Evolutionary conservation across 371 early-diverging fungal species (phyloP).

Genomic region (Syncephalastrum monosporum): DNA sequence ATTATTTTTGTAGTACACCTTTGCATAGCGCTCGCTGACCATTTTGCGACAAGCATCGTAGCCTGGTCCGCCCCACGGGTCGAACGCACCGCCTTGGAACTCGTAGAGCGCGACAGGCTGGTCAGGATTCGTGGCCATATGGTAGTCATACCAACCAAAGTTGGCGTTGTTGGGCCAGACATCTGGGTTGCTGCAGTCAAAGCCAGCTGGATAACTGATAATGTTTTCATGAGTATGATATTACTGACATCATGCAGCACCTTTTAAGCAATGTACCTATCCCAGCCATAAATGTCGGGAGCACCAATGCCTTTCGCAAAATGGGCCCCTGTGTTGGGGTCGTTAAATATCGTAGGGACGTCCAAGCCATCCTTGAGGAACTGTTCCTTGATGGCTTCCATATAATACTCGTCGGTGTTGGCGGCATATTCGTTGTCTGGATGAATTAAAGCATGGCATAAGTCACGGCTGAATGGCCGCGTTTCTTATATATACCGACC

Average conservation of each 20-base stretch:
- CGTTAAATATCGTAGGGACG: slow-evolving; percentile 14
- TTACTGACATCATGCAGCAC: too few species aligned
- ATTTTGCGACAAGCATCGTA: slow-evolving; percentile 11
- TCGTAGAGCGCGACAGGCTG: slow-evolving; percentile 16
- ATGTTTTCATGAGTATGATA: not conserved
- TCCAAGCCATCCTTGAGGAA: slow-evolving; percentile 14
- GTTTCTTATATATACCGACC: not conserved
- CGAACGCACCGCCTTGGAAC: slow-evolving; percentile 16
- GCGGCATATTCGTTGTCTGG: slow-evolving; percentile 14
- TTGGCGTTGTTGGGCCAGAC: slow-evolving; percentile 13
- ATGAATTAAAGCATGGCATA: not conserved
- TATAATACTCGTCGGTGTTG: slow-evolving; percentile 11
- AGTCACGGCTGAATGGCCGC: not conserved
- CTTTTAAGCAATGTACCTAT: too few species aligned
- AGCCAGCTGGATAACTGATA: slow-evolving; percentile 12
- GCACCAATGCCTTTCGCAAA: slow-evolving; percentile 8
- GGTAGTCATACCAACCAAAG: slow-evolving; percentile 6
- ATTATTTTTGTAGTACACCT: slow-evolving; percentile 20
- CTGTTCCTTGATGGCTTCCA: slow-evolving; percentile 7
- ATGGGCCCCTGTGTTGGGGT: not conserved
- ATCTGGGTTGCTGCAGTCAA: slow-evolving; percentile 14
- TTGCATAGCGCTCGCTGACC: slow-evolving; percentile 16
- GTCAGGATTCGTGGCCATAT: slow-evolving; percentile 3
- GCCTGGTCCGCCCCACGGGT: slow-evolving; percentile 15
- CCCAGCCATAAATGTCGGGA: slow-evolving; percentile 7